These are phyloP conservation scores for Chytridiales sp. DNA, from an alignment of 371 early-diverging fungal species.

Conservation along the genomic window DNA sequence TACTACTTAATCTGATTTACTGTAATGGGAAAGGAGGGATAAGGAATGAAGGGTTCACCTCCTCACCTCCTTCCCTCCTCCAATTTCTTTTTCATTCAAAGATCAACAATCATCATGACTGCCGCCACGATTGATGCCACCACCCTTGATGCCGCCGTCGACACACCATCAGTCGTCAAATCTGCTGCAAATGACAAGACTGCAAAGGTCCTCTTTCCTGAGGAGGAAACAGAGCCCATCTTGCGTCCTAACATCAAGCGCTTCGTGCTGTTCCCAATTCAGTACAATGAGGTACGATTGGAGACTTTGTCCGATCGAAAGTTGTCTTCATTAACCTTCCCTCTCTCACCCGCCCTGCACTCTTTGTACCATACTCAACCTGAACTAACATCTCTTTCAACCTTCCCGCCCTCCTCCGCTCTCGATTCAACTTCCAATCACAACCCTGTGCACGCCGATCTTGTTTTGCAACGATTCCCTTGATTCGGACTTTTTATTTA, in stretches of 20 bases:
- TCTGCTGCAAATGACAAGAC: not conserved
- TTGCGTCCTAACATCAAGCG: constrained; percentile 76
- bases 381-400: not conserved
- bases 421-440: too few species aligned
- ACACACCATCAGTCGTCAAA: not conserved
- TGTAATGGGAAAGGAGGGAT: too few species aligned
- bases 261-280: constrained; percentile 94
- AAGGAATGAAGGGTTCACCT: too few species aligned
- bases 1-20: too few species aligned
- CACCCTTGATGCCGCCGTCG: not conserved
- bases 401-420: not conserved
- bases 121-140: too few species aligned
- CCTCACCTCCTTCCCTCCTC: too few species aligned
- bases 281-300: constrained; percentile 79
- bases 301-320: not conserved
- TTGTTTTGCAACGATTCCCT: too few species aligned
- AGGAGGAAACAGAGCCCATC: constrained; percentile 49
- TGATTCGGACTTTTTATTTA: not conserved
- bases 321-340: not conserved
- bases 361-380: constrained; percentile 1
- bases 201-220: not conserved
- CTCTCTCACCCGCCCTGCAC: not conserved
- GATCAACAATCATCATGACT: constrained; percentile 6
- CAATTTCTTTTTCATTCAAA: too few species aligned
- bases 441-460: too few species aligned